Percentiles rank a stretch among this genome's conserved stretches.
phyloP scores from a whole-genome alignment of 768 basidiomycete genomes.

The Lactifluus pinguis region DNA sequence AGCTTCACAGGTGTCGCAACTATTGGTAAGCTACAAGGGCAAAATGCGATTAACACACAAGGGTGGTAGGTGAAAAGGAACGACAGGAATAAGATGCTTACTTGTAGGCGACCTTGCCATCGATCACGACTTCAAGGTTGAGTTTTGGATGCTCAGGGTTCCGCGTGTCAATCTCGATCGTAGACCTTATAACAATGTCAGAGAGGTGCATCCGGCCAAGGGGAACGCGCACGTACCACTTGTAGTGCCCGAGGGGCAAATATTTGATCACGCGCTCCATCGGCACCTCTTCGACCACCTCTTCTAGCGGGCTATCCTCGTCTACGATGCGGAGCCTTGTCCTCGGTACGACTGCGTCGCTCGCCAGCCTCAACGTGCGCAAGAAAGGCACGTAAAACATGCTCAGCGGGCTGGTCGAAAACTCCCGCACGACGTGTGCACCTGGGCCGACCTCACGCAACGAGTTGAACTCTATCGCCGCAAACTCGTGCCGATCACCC shows the following conservation, averaged over 20 bases:
- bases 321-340: conserved; percentile 22
- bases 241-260: conserved; percentile 54
- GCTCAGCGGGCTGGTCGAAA: conserved; percentile 62
- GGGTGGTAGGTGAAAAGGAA: not conserved
- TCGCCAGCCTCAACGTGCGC: conserved; percentile 40
- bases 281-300: conserved; percentile 35
- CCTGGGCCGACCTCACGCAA: conserved; percentile 20
- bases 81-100: conserved; percentile 24
- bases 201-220: not conserved
- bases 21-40: conserved; percentile 35
- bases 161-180: conserved; percentile 61
- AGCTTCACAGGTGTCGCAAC: conserved; percentile 39
- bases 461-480: conserved; percentile 52
- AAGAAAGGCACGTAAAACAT: conserved; percentile 60
- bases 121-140: conserved; percentile 48
- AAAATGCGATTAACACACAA: not conserved
- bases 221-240: conserved; percentile 46
- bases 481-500: conserved; percentile 76
- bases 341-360: conserved; percentile 35
- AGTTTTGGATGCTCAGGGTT: conserved; percentile 42
- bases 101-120: conserved; percentile 48
- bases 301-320: conserved; percentile 21
- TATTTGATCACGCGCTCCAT: conserved; percentile 50
- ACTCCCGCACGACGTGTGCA: conserved; percentile 43
- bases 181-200: conserved; percentile 35